Conservation (phyloP, 2,329 filamentous ascomycete genomes). For the Colletotrichum eleusines region DNA sequence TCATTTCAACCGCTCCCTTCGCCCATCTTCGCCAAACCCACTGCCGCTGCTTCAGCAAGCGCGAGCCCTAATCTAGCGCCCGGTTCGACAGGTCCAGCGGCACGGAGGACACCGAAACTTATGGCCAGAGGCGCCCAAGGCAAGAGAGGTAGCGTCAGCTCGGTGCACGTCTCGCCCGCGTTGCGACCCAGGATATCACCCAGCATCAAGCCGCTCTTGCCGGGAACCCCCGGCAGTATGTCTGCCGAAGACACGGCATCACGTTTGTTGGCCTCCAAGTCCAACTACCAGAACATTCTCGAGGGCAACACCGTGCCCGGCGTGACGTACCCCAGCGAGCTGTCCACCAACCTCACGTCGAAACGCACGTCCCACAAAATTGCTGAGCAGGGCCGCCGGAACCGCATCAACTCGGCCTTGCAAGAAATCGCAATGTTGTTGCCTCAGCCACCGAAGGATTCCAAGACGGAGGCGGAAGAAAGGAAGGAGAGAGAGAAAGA, state of each 20-base stretch:
- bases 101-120: constrained; percentile 67
- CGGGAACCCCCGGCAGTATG: constrained; percentile 64
- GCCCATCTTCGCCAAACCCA: constrained; percentile 58
- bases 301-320: constrained; percentile 93
- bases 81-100: constrained; percentile 59
- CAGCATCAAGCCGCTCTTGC: constrained; percentile 91
- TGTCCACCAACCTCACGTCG: constrained; percentile 93
- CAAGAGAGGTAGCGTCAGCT: constrained; percentile 78
- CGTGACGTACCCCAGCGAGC: constrained; percentile 88
- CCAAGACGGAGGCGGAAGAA: constrained; percentile 57
- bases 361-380: constrained; percentile 99
- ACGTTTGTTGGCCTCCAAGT: constrained; percentile 90
- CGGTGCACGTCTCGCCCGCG: constrained; percentile 86
- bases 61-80: constrained; percentile 75
- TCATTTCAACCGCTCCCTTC: constrained; percentile 63
- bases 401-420: constrained; percentile 93
- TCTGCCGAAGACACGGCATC: constrained; percentile 71
- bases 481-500: constrained; percentile 61
- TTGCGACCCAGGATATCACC: constrained; percentile 91
- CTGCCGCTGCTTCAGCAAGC: constrained; percentile 64
- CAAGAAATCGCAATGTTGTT: constrained; percentile 91
- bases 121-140: constrained; percentile 68
- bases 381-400: constrained; percentile 93
- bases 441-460: constrained; percentile 67
- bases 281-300: constrained; percentile 97